Base-by-base conservation (phyloP, 371 early-diverging fungal genomes). In the Mucor piriformis region DNA sequence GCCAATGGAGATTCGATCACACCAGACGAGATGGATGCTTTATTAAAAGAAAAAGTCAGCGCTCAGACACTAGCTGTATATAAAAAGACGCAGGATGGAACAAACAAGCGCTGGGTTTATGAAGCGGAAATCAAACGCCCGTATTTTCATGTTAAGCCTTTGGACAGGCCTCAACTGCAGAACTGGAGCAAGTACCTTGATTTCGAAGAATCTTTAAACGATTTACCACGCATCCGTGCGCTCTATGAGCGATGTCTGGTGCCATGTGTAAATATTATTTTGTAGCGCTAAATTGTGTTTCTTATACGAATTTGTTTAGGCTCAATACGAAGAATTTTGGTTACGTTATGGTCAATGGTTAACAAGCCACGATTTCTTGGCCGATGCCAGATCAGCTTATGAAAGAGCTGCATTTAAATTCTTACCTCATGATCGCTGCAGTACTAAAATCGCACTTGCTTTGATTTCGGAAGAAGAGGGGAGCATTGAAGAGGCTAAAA, bases 91-190 rank as follows among this genome's bases (percentile, higher is more conserved):
- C 88, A 87, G 34, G 81, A 73, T 21, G 83, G 81, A 40, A 79
- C 79, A 12, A 77, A 77, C 59, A 77, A 75, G 44, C 67, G 82
- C 15, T 81, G 82, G 82, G 69, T 75, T 4, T 81, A 75, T 43
- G 82, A 81, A 57, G 75, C 77, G 13, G 82, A 81, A 66, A 88
- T 90, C 60, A 88, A 88, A 64, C 77, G 90, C 23, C 76, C 88
- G 13, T 90, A 90, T 69, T 88, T 90, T 67, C 90, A 90, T 66
- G 84, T 90, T 16, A 90, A 88, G 48, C 87, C 88, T 1, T 72
- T 90, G 58, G 90, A 90, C 63, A 72, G 82, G 50, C 71, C 74
- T 8, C 88, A 88, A 59, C 65, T 90, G 5, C 62, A 62, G 24
- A 88, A 87, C 54, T 90, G 90, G 90, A 70, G 83, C 24, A 71